Base-by-base conservation (phyloP, 2,329 filamentous ascomycete genomes). In the Hypoxylon sp. region DNA sequence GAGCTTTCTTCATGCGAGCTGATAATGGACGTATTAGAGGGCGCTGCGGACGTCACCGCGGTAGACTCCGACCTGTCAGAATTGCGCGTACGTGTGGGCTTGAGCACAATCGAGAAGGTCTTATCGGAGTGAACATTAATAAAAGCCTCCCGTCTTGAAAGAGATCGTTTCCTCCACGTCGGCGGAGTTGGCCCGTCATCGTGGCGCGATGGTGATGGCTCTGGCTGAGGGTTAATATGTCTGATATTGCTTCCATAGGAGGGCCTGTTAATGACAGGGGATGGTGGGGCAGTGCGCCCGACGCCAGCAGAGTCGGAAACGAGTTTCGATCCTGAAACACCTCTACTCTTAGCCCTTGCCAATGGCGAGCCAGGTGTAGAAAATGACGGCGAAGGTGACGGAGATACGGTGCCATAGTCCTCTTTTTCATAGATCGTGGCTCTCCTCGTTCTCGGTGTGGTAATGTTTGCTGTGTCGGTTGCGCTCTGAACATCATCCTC, bases 101-200 rank as follows among this genome's bases (percentile, higher is more conserved):
- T 79, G 29, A 80, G 75, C 27, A 84, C 77, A 37, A 89, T 77
- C 15, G 86, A 87, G 72, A 89, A 89, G 3, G 87, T 89, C 77
- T 88, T 88, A 76, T 89, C 85, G 5, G 86, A 76, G 71, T 88
- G 82, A 29, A 89, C 78, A 58, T 82, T 82, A 65, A 89, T 83
- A 31, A 83, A 75, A 67, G 83, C 84, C 58, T 79, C 79, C 65
- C 82, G 79, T 48, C 82, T 79, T 13, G 82, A 81, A 52, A 72
- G 68, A 56, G 82, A 75, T 32, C 79, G 78, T 46, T 71, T 73
- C 53, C 62, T 73, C 53, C 62, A 55, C n/a, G 69, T 51, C 51
- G 72, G 67, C 35, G 72, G 72, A 54, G 68, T 54, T 68, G 75
- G 68, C 67, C 47, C 70, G 62, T 74, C 71, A 57, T 73, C 72